Evolutionary conservation across 1,284 basidiomycete genomes (phyloP), one percentile per base, ranked within the genome.

Genomic region (Coniferiporia sulphurascens): DNA sequence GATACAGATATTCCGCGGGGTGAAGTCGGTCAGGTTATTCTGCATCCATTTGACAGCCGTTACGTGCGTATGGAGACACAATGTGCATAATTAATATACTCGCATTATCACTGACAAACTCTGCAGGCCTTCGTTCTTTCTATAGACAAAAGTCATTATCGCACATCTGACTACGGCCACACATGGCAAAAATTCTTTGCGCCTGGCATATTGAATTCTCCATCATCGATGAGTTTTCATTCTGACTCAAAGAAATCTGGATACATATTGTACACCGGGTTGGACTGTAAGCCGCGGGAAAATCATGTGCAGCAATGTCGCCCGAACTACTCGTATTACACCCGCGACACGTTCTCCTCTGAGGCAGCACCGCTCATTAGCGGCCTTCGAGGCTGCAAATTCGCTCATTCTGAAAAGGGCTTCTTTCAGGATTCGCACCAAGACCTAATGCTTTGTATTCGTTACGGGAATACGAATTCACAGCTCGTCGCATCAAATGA

Each of bases 271-370:
- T 95, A 89, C 71, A 92, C 94, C 67, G 91, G 89, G 4, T 83
- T 83, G 0, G 69, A 70, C 2, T 97, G 95, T 67, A 80, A 69
- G 27, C 64, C 79, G 4, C 71, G 76, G n/a, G 69, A 76, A 0
- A 27, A 27, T 27, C 27, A 2, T 5, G 5, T 27, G 27, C 27
- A 5, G 27, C 2, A 2, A 2, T 97, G 94, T 71, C 82, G 83
- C 65, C 92, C 95, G 69, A 86, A 91, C n/a, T n/a, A n/a, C 85
- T 93, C 93, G 4, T 96, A 84, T 70, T 91, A 92, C 74, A 96
- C 94, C 12, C 85, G 78, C 61, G 85, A 94, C 61, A 87, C 84
- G 0, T 97, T 98, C 74, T 73, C 79, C 48, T 79, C 83, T 48
- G 69, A 77, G 0, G 74, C 86, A 0, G 69, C 82, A 55, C 68